These are phyloP conservation scores for Calonectria pseudoreteaudii DNA, from an alignment of 2,329 filamentous ascomycete genomes.

Conservation along the genomic window DNA sequence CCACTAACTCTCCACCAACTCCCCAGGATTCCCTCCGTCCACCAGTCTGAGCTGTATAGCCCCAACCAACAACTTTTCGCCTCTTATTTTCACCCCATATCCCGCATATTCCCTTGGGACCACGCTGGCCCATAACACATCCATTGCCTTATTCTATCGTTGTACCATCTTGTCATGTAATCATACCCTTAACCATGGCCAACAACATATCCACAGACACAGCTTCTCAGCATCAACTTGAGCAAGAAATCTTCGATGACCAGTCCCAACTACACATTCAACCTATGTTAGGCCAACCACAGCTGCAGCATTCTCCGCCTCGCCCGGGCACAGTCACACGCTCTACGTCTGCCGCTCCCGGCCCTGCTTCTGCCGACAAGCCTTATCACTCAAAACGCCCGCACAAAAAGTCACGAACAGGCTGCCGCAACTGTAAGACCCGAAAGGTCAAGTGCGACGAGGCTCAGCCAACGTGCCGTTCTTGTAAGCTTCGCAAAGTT, in stretches of 20 bases:
- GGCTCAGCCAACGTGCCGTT: conserved; percentile 59
- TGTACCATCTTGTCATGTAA: conserved; percentile 9
- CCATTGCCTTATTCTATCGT: not conserved
- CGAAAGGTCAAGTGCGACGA: conserved; percentile 69
- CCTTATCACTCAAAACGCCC: conserved; percentile 60
- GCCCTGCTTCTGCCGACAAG: not conserved
- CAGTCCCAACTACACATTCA: not conserved
- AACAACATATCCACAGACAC: not conserved
- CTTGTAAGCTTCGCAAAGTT: conserved; percentile 61
- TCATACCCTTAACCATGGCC: not conserved
- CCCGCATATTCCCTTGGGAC: not conserved
- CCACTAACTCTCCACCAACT: not conserved
- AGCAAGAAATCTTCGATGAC: not conserved
- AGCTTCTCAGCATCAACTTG: not conserved
- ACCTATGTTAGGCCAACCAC: not conserved
- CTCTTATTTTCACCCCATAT: not conserved
- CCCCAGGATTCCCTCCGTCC: not conserved
- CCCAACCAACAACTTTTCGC: not conserved
- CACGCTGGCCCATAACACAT: not conserved
- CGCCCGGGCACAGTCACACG: not conserved
- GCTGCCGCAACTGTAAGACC: conserved; percentile 66
- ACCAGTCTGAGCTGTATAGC: not conserved
- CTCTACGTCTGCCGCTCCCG: not conserved
- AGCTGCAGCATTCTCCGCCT: not conserved
- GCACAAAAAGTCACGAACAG: conserved; percentile 66